phyloP scores from a whole-genome alignment of 2,329 filamentous ascomycete species.

The Aspergillus cejpii region DNA sequence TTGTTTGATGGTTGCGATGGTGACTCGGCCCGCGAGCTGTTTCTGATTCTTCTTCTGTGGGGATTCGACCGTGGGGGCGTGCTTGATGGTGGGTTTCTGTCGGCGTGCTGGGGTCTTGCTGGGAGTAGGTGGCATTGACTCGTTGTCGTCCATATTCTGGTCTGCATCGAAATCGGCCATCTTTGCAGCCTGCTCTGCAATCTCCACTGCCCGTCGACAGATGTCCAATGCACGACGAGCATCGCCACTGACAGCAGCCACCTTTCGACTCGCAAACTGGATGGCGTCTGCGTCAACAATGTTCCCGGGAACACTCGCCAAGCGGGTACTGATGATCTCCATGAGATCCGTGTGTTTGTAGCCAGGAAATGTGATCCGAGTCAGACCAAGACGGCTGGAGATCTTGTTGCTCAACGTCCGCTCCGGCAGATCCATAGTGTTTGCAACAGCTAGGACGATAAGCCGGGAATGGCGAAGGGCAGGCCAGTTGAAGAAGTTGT shows the following conservation, averaged over 20 bases:
- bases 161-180: constrained; percentile 14
- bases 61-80: constrained; percentile 8
- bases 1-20: constrained; percentile 85
- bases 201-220: constrained; percentile 87
- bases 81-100: constrained; percentile 20
- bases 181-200: constrained; percentile 62
- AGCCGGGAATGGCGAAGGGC: constrained; percentile 81
- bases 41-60: constrained; percentile 18
- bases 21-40: constrained; percentile 56
- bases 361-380: constrained; percentile 91
- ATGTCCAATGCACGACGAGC: constrained; percentile 90
- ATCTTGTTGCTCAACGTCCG: constrained; percentile 97
- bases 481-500: constrained; percentile 99
- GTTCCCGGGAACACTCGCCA: constrained; percentile 78
- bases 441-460: constrained; percentile 94
- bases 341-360: constrained; percentile 97
- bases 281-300: constrained; percentile 90
- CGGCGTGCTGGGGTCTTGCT: constrained; percentile 37
- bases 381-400: constrained; percentile 81
- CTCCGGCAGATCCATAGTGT: constrained; percentile 97
- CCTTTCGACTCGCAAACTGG: constrained; percentile 93
- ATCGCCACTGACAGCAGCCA: constrained; percentile 92
- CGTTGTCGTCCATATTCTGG: constrained; percentile 25
- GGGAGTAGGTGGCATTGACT: constrained; percentile 40
- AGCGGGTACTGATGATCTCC: constrained; percentile 91